Percentiles rank a stretch among this genome's conserved stretches.
These are phyloP conservation scores for Fusarium veterinarium DNA, from an alignment of 2,329 filamentous ascomycete species.

Conservation along the genomic window DNA sequence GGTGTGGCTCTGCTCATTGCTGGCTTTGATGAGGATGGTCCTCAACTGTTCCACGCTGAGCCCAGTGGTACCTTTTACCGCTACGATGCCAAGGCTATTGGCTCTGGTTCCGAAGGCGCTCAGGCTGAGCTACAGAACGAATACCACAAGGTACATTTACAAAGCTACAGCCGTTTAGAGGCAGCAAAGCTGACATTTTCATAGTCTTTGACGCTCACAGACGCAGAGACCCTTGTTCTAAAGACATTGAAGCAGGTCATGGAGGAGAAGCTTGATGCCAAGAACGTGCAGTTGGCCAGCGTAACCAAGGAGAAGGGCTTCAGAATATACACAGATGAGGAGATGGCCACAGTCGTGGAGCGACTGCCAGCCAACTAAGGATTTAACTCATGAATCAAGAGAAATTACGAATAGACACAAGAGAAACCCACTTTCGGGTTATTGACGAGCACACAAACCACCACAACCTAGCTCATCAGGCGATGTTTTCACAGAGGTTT, in stretches of 20 bases:
- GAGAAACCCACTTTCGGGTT: conserved; percentile 30
- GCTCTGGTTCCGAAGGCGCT: conserved; percentile 95
- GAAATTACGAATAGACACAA: conserved; percentile 39
- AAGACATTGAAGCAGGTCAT: conserved; percentile 99
- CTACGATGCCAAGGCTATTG: conserved; percentile 99
- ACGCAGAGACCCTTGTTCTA: conserved; percentile 93
- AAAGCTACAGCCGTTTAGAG: neutral
- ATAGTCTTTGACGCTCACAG: conserved; percentile 86
- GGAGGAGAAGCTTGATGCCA: conserved; percentile 99
- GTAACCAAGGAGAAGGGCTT: conserved; percentile 98
- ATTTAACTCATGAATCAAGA: conserved; percentile 30
- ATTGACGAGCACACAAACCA: conserved; percentile 14
- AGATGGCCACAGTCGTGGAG: conserved; percentile 94
- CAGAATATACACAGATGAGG: conserved; percentile 97
- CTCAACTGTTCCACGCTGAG: conserved; percentile 97
- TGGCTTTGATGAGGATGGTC: conserved; percentile 96
- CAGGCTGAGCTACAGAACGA: conserved; percentile 98
- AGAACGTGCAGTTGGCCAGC: conserved; percentile 98
- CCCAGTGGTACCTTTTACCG: conserved; percentile 98
- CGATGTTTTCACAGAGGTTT: conserved; percentile 23
- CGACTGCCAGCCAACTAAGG: conserved; percentile 76
- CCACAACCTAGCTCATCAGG: neutral
- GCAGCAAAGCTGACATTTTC: conserved; percentile 3
- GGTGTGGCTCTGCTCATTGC: conserved; percentile 97
- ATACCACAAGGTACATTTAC: conserved; percentile 81